These are phyloP conservation scores for Skeletonema tropicum DNA, from an alignment of 108 stramenopile species.

Conservation along the genomic window DNA sequence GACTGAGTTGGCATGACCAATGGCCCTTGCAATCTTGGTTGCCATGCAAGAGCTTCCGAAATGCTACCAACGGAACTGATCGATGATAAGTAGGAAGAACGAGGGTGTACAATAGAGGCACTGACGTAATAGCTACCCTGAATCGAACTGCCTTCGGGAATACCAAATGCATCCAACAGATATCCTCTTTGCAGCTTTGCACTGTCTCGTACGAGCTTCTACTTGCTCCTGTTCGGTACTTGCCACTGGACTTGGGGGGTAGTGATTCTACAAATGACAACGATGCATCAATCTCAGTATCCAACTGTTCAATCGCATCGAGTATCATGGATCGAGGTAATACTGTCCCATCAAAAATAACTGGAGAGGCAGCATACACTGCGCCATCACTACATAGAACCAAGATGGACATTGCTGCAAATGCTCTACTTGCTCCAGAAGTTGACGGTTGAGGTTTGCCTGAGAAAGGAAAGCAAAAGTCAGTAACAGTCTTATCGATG, in stretches of 20 bases:
- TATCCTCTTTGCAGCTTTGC: slow-evolving; percentile 42
- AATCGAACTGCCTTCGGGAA: slow-evolving; percentile 7
- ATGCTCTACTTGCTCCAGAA: slow-evolving; percentile 6
- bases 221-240: slow-evolving; percentile 30
- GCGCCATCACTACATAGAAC: slow-evolving; percentile 58
- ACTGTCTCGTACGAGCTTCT: slow-evolving; percentile 33
- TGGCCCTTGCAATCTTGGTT: slow-evolving; percentile 42
- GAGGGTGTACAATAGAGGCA: slow-evolving; percentile 32
- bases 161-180: slow-evolving; percentile 36
- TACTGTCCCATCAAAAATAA: slow-evolving; percentile 71
- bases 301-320: slow-evolving; percentile 24
- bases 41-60: slow-evolving; percentile 40
- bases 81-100: not conserved
- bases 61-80: not conserved
- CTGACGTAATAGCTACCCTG: slow-evolving; percentile 39
- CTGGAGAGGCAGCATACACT: slow-evolving; percentile 65
- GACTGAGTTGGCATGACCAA: slow-evolving; percentile 10
- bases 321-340: slow-evolving; percentile 49
- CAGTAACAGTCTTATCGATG: slow-evolving; percentile 9
- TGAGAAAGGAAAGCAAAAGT: slow-evolving; percentile 45
- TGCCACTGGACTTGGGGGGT: slow-evolving; percentile 3
- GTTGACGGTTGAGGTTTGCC: not conserved
- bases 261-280: not conserved
- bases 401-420: slow-evolving; percentile 53
- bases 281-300: slow-evolving; percentile 43